These are phyloP conservation scores for Mallotus repandus DNA, from an alignment of 441 rosid species.

Conservation along the genomic window DNA sequence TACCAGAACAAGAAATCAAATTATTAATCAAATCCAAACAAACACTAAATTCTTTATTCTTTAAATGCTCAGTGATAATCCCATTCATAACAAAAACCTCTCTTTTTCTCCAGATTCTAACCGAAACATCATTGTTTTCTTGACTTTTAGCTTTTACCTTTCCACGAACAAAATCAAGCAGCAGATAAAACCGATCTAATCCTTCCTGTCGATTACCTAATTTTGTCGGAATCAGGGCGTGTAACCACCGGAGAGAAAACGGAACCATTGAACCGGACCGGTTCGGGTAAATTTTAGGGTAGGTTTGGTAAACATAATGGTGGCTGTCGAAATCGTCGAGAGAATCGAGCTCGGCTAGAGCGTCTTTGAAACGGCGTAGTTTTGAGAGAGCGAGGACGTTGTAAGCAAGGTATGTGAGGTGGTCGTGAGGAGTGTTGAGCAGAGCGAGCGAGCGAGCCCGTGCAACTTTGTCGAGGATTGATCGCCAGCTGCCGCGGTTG, in stretches of 20 bases:
- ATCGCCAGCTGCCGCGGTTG: slow-evolving; percentile 73
- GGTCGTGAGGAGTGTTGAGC: slow-evolving; percentile 71
- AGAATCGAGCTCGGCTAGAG: slow-evolving; percentile 61
- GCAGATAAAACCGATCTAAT: slow-evolving; percentile 60
- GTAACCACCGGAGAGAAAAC: slow-evolving; percentile 78
- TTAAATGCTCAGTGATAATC: slow-evolving; percentile 67
- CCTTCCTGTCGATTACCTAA: slow-evolving; percentile 63
- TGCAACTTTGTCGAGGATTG: slow-evolving; percentile 70
- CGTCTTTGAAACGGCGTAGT: slow-evolving; percentile 79
- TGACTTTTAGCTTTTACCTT: slow-evolving; percentile 28
- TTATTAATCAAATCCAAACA: slow-evolving; percentile 62
- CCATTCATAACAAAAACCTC: slow-evolving; percentile 61
- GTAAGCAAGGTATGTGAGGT: slow-evolving; percentile 73
- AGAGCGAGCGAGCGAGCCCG: slow-evolving; percentile 58
- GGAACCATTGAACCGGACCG: slow-evolving; percentile 86
- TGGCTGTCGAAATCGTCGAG: slow-evolving; percentile 68
- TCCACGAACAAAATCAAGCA: slow-evolving; percentile 65
- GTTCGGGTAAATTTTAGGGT: slow-evolving; percentile 61
- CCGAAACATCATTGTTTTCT: slow-evolving; percentile 32
- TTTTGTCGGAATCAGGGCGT: slow-evolving; percentile 62
- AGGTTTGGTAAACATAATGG: slow-evolving; percentile 68
- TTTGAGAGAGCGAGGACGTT: slow-evolving; percentile 69
- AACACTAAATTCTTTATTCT: slow-evolving; percentile 57
- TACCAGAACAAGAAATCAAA: slow-evolving; percentile 35
- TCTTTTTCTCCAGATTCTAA: slow-evolving; percentile 55